Evolutionary conservation across 176 grass and related monocot genomes (phyloP).

Genomic region (Eleusine coracana): DNA sequence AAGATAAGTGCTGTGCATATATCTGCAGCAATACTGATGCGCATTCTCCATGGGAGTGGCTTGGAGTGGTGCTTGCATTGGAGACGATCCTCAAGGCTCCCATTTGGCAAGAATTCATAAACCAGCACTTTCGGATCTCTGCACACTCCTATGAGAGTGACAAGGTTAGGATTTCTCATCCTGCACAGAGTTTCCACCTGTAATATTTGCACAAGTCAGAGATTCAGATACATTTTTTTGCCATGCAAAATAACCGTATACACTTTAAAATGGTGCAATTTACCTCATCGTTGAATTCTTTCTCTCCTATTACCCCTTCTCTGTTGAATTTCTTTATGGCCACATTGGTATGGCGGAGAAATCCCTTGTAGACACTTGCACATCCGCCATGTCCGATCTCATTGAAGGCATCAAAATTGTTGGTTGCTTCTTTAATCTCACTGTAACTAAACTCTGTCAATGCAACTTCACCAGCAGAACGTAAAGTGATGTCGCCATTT

Average conservation of each 20-base stretch:
- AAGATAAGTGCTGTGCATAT: slow-evolving; percentile 76
- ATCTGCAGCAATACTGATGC: slow-evolving; percentile 56
- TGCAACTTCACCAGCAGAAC: slow-evolving; percentile 19
- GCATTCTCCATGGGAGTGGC: slow-evolving; percentile 62
- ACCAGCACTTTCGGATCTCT: slow-evolving; percentile 57
- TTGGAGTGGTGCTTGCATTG: slow-evolving; percentile 22
- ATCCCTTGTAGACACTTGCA: slow-evolving; percentile 72
- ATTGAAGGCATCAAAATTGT: slow-evolving; percentile 53
- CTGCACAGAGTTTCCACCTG: slow-evolving; percentile 64
- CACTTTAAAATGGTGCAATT: slow-evolving; percentile 4
- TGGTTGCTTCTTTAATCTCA: slow-evolving; percentile 64
- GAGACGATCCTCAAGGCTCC: slow-evolving; percentile 69
- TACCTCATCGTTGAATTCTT: slow-evolving; percentile 80
- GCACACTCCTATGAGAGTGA: slow-evolving; percentile 70
- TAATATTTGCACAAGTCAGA: slow-evolving; percentile 6
- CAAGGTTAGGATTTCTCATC: slow-evolving; percentile 78
- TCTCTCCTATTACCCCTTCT: slow-evolving; percentile 53
- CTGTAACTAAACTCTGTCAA: slow-evolving; percentile 59
- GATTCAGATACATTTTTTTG: slow-evolving; percentile 1
- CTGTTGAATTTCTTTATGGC: slow-evolving; percentile 77
- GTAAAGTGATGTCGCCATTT: neutral
- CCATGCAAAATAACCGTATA: slow-evolving; percentile 12
- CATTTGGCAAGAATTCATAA: slow-evolving; percentile 64
- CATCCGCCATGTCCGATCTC: slow-evolving; percentile 76
- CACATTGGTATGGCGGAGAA: slow-evolving; percentile 64